phyloP scores from a whole-genome alignment of 2,329 filamentous ascomycete genomes.

The Whalleya microplaca region DNA sequence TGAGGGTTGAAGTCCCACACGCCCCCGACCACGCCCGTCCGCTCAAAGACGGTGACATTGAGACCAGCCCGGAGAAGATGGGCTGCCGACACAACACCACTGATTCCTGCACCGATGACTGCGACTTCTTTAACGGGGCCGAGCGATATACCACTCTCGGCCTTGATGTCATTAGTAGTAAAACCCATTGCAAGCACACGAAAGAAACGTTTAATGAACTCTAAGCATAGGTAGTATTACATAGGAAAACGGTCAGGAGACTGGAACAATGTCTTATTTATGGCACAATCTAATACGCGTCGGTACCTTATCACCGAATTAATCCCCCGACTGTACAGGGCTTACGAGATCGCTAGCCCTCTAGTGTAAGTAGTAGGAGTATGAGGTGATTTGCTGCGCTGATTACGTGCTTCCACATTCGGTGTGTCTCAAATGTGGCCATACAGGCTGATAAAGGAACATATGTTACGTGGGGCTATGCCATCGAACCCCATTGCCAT shows the following conservation, averaged over 20 bases:
- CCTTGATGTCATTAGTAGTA: conserved; percentile 2
- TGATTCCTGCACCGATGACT: conserved; percentile 67
- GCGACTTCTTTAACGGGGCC: conserved; percentile 48
- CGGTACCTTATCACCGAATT: not conserved
- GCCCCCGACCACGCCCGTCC: conserved; percentile 61
- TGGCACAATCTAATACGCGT: not conserved
- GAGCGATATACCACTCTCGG: conserved; percentile 5
- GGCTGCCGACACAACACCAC: conserved; percentile 65
- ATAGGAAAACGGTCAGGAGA: not conserved
- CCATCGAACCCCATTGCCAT: no score
- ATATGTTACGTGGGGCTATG: no score
- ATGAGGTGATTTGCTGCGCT: conserved; percentile 16
- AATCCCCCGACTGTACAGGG: not conserved
- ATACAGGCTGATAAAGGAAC: not conserved
- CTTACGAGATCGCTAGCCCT: conserved; percentile 15
- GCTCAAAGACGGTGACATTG: conserved; percentile 65
- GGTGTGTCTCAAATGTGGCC: not conserved
- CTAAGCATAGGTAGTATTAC: conserved; percentile 13
- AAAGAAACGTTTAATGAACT: not conserved
- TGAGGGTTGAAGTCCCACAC: conserved; percentile 68
- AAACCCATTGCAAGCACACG: conserved; percentile 21
- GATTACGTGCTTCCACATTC: conserved; percentile 20
- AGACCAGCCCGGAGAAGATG: conserved; percentile 63
- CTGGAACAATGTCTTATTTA: conserved; percentile 1
- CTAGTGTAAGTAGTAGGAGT: not conserved